Evolutionary conservation across 148 eudicot genomes (phyloP), one percentile per base, ranked within the genome.

Genomic region (Rhododendron molle): DNA sequence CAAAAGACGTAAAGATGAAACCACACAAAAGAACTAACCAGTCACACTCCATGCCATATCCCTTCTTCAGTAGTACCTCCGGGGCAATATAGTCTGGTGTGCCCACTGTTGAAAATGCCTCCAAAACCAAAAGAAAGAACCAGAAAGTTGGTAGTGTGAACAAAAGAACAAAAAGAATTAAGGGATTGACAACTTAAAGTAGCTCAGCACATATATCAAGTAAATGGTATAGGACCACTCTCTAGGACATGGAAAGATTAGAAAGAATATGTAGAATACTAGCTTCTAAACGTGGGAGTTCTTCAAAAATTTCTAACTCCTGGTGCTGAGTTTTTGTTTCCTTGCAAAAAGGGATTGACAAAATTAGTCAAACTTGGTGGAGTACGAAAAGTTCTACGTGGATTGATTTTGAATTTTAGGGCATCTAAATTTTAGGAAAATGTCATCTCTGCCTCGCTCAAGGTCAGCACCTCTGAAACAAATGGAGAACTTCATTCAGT

Each of bases 41-140:
- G 88, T 96, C 99, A 93, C 99, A 96, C 88, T 96, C 99, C 95
- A 96, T 90, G 85, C 73, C 73, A 11, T 67, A 67, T 67, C 73
- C 73, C 73, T 67, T 67, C 73, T 67, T 67, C 73, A 67, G 34
- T 10, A 67, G 73, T 67, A 67, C 73, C 73, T 67, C 73, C 0
- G 73, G 73, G 32, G 73, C 73, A 92, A 96, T 96, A 89, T 96
- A 96, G 88, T 96, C 99, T 21, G 99, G 99, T 30, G 99, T 96
- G 76, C 99, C 99, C 76, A 96, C 99, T 23, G 99, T 96, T 88
- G 99, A 96, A 92, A 95, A 96, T 26, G 99, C 99, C 99, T 90
- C 84, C 60, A 44, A 87, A 84, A 86, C 18, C 87, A 44, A 67
- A 88, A 60, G 62, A 77, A 85, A 81, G 86, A 81, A 84, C 65